These are phyloP conservation scores for Chaetoceros muelleri DNA, from an alignment of 108 stramenopile genomes.

Conservation along the genomic window DNA sequence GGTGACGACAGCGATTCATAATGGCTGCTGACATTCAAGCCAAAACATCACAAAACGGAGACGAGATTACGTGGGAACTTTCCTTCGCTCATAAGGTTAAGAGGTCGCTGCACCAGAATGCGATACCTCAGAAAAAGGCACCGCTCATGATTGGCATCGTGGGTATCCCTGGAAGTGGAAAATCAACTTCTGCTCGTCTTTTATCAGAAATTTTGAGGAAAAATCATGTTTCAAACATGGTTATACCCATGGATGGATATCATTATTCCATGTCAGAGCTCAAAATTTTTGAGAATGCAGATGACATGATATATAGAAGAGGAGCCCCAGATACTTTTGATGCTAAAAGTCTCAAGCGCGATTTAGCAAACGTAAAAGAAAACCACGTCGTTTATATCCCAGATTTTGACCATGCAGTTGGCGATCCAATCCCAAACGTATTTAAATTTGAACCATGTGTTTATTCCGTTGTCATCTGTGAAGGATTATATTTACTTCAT, in stretches of 20 bases:
- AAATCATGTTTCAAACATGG: not conserved
- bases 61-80: not conserved
- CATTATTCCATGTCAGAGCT: constrained; percentile 23
- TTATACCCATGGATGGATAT: constrained; percentile 37
- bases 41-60: no score
- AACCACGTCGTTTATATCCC: constrained; percentile 15
- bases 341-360: not conserved
- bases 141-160: constrained; percentile 31
- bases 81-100: not conserved
- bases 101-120: not conserved
- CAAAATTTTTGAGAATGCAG: constrained; percentile 14
- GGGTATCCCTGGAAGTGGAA: constrained; percentile 26
- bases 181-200: constrained; percentile 10
- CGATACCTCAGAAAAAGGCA: not conserved
- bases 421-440: constrained; percentile 30
- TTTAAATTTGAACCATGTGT: constrained; percentile 22
- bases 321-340: constrained; percentile 37
- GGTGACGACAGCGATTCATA: no score
- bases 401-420: constrained; percentile 44
- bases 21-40: no score
- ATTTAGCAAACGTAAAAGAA: not conserved
- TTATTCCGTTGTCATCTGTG: constrained; percentile 31
- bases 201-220: constrained; percentile 8
- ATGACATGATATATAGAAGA: constrained; percentile 38
- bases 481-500: constrained; percentile 42